Percentiles rank a stretch among this genome's conserved stretches.
Conservation (phyloP, 192 early-diverging fungal genomes). For the Coemansia sp. region DNA sequence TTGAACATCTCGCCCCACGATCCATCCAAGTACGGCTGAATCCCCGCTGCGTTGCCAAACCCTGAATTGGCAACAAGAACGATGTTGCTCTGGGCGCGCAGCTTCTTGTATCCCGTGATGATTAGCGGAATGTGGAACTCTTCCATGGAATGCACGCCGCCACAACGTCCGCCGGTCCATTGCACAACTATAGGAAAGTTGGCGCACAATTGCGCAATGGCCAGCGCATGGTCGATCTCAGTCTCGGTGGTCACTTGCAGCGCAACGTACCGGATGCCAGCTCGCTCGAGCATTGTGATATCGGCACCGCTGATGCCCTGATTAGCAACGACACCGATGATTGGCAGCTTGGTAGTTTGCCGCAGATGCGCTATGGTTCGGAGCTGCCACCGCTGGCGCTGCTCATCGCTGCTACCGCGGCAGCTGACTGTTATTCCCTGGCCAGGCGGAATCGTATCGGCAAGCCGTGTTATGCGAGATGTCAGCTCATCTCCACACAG, state of each 20-base stretch:
- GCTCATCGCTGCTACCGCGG: conserved; percentile 14
- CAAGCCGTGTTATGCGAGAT: conserved; percentile 69
- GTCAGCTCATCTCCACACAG: conserved; percentile 72
- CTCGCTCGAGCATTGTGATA: conserved; percentile 65
- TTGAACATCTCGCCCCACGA: conserved; percentile 78
- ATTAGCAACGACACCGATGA: conserved; percentile 82
- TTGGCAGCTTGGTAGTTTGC: conserved; percentile 76
- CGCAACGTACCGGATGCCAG: conserved; percentile 79
- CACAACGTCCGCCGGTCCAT: conserved; percentile 95
- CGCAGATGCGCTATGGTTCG: conserved; percentile 72
- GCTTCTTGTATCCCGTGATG: conserved; percentile 74
- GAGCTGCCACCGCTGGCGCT: conserved; percentile 70
- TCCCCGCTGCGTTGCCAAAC: conserved; percentile 83
- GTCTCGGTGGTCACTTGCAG: conserved; percentile 81
- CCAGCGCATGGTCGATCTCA: conserved; percentile 73
- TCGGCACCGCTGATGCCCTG: conserved; percentile 66
- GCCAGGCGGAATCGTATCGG: conserved; percentile 70
- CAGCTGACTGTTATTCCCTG: conserved; percentile 85
- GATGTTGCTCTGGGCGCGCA: conserved; percentile 79
- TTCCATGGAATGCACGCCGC: conserved; percentile 92
- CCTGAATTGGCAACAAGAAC: conserved; percentile 89
- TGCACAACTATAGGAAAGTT: conserved; percentile 82
- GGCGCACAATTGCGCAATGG: conserved; percentile 76
- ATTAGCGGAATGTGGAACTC: conserved; percentile 89
- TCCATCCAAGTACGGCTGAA: conserved; percentile 85